Evolutionary conservation across 2,329 filamentous ascomycete species (phyloP).

Genomic region (Trichoderma atroviride): DNA sequence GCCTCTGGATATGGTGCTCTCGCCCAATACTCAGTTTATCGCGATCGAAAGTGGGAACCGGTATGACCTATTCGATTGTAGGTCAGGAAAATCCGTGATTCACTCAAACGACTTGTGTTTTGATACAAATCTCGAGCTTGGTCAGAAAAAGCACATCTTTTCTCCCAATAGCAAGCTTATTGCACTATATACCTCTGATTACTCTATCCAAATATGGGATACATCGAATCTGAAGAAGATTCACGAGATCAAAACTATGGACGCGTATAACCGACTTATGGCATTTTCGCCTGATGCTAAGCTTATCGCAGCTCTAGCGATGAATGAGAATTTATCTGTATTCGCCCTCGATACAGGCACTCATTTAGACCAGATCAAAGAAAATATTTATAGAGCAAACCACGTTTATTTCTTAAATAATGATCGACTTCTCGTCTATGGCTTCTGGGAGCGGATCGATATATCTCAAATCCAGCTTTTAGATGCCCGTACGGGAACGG

Average conservation of each 20-base stretch:
- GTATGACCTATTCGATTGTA: no score
- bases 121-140: no score
- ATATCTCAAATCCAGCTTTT: not conserved
- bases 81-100: no score
- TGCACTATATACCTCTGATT: not conserved
- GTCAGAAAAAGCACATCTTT: no score
- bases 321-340: not conserved
- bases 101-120: no score
- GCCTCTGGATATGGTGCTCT: no score
- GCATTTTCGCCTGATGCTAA: not conserved
- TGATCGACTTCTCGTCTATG: not conserved
- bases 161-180: not conserved
- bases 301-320: not conserved
- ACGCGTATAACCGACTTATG: not conserved
- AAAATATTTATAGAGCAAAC: rapidly evolving
- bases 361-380: not conserved
- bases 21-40: no score
- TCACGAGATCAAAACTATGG: not conserved
- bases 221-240: not conserved
- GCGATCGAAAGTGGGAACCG: no score
- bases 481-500: not conserved
- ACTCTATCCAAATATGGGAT: not conserved
- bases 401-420: not conserved
- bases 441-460: rapidly evolving
- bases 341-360: not conserved